Evolutionary conservation across 2,329 filamentous ascomycete genomes (phyloP), one percentile per base, ranked within the genome.

Genomic region (Aureobasidium sp.): DNA sequence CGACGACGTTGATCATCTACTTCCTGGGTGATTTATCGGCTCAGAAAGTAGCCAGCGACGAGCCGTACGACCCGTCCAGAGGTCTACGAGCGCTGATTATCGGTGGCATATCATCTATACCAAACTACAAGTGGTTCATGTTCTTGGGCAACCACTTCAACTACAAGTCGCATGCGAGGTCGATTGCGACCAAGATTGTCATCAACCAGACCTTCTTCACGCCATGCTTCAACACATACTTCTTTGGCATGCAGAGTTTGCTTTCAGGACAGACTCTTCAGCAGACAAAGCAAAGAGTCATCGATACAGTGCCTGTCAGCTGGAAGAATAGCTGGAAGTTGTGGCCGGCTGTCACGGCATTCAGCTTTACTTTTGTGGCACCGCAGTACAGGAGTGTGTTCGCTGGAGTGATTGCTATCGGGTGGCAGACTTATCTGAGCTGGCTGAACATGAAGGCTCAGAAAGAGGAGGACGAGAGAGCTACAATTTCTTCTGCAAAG

Each of bases 371-470:
- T n/a, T 94, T 90, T 69, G 78, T 97, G 5, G 84, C 87, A 29
- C 79, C 91, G 52, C 86, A 93, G 70, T 93, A 90, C 74, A 81
- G 92, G 56, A 89, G 86, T 68, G 82, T 96, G 17, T 94, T 96
- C 68, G 85, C 88, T 0, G 90, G 75, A 50, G 65, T 88, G 7
- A 82, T 96, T 66, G 90, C 90, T 1, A 87, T 96, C 57, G 89
- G 89, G 0, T 97, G 92, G 92, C 92, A 96, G 81, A 92, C 90
- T 0, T 97, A 96, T 79, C 71, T 97, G 68, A 90, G 87, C 67
- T 89, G 86, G 74, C 74, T 96, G 70, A 96, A 96, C 69, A 82
- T 87, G 69, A 78, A 79, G 65, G 90, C 89, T 1, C 90, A 91
- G 72, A 78, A 78, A 53, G 77, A 80, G 67, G 82, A 84, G 65